phyloP scores from a whole-genome alignment of 495 filamentous ascomycete genomes.

The Filosporella fistucella region DNA sequence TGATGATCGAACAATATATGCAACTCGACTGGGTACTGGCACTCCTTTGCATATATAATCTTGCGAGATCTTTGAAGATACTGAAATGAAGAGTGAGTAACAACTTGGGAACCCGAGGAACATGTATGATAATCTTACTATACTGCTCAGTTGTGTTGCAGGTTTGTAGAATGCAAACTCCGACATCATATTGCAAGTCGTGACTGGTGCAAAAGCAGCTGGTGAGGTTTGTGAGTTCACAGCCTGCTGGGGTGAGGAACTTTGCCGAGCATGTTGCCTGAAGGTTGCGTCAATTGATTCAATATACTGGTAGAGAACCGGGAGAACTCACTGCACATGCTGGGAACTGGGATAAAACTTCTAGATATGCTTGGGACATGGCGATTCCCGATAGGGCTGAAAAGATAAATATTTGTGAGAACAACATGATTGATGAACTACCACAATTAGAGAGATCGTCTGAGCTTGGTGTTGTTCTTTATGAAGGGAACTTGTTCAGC shows the following conservation, averaged over 20 bases:
- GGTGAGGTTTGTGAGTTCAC: constrained; percentile 7
- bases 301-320: not conserved
- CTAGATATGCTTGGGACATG: not conserved
- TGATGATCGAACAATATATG: not conserved
- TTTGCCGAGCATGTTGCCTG: not conserved
- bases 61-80: not conserved
- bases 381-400: not conserved
- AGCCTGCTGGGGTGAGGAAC: not conserved
- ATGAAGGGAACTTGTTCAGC: not conserved
- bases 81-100: not conserved
- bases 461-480: not conserved
- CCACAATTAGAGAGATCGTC: not conserved
- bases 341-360: not conserved
- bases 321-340: not conserved
- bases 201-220: constrained; percentile 16
- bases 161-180: constrained; percentile 4
- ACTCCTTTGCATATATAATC: constrained; percentile 1
- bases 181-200: constrained; percentile 12
- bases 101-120: not conserved
- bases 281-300: not conserved
- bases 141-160: constrained; percentile 13
- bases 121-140: not conserved
- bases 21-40: not conserved
- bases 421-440: not conserved
- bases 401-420: not conserved